Conservation (phyloP, 495 filamentous ascomycete species). For the Penicillium dipodomyicola region DNA sequence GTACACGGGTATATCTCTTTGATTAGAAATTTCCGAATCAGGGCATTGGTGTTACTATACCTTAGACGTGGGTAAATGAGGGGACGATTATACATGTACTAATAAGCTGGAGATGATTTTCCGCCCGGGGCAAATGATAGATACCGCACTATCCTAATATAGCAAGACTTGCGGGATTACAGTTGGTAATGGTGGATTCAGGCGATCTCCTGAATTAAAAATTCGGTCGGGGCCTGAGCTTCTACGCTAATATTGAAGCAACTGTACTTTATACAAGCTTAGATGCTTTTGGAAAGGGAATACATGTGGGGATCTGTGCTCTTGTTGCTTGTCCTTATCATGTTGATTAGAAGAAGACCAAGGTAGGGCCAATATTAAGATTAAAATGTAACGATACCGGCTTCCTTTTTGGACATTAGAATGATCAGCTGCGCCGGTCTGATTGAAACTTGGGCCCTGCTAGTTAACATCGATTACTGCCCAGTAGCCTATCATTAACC, state of each 20-base stretch:
- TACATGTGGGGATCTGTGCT: conserved; percentile 7
- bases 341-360: neutral
- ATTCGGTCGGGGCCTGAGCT: conserved; percentile 5
- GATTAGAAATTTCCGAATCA: neutral
- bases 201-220: conserved; percentile 3
- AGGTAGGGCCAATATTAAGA: conserved; percentile 1
- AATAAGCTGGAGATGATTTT: neutral
- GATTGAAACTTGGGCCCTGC: conserved; percentile 13
- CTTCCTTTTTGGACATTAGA: neutral
- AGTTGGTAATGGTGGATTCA: conserved; percentile 1
- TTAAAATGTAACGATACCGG: neutral
- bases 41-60: neutral
- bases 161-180: conserved; percentile 6
- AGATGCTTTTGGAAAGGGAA: neutral
- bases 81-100: neutral
- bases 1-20: neutral
- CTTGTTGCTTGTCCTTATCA: conserved; percentile 2
- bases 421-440: conserved; percentile 9
- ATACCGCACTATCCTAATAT: neutral
- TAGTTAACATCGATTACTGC: conserved; percentile 9
- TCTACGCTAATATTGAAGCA: neutral
- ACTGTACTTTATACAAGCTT: neutral
- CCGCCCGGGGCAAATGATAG: neutral
- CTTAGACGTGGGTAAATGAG: neutral
- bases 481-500: conserved; percentile 10